A percentile compares a stretch with the other conserved stretches of the same genome.
phyloP scores from a whole-genome alignment of 768 basidiomycete genomes.

The Termitomyces eurrhizus region DNA sequence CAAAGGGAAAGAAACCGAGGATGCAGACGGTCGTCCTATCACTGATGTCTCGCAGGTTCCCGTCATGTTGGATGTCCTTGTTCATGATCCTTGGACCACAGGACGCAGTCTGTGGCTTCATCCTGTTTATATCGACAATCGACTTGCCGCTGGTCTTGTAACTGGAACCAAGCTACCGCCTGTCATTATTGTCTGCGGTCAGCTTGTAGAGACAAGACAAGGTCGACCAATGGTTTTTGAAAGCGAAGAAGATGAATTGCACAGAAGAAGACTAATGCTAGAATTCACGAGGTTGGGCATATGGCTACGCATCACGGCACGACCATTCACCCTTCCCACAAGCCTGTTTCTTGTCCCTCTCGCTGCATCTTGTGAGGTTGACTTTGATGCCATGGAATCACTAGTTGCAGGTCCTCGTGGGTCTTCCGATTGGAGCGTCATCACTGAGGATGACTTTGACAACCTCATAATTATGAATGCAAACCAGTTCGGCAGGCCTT shows the following conservation, averaged over 20 bases:
- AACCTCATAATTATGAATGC: slow-evolving; percentile 51
- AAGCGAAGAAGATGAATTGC: slow-evolving; percentile 40
- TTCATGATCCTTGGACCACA: slow-evolving; percentile 66
- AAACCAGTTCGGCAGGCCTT: slow-evolving; percentile 52
- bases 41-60: slow-evolving; percentile 44
- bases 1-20: slow-evolving; percentile 44
- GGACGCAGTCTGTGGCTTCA: slow-evolving; percentile 62
- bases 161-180: slow-evolving; percentile 57
- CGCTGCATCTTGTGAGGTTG: slow-evolving; percentile 41
- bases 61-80: slow-evolving; percentile 52
- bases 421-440: slow-evolving; percentile 48
- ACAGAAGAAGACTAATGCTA: slow-evolving; percentile 51
- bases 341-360: slow-evolving; percentile 69
- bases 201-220: slow-evolving; percentile 29
- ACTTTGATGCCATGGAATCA: slow-evolving; percentile 53
- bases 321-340: slow-evolving; percentile 46
- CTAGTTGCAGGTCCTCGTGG: slow-evolving; percentile 49
- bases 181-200: slow-evolving; percentile 36
- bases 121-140: slow-evolving; percentile 47
- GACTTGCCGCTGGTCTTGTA: slow-evolving; percentile 55
- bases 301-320: slow-evolving; percentile 59
- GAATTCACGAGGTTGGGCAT: slow-evolving; percentile 61
- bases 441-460: slow-evolving; percentile 47
- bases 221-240: slow-evolving; percentile 34
- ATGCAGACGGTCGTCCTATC: slow-evolving; percentile 47